A percentile compares a stretch with the other conserved stretches of the same genome.
Conservation (phyloP, 2,329 filamentous ascomycete species). For the Allantophomopsis lycopodina region DNA sequence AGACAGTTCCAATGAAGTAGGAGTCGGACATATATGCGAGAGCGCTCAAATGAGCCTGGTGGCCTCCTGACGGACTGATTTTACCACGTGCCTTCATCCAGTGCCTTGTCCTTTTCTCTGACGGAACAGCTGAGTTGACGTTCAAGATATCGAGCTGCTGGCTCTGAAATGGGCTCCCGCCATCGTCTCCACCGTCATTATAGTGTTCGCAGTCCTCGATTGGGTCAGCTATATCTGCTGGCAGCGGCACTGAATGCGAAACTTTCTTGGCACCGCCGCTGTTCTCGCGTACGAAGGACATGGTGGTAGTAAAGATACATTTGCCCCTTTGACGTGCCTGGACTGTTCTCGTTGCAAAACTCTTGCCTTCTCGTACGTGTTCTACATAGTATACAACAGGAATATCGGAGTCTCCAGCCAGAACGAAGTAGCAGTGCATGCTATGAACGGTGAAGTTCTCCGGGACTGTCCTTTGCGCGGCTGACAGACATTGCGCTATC, state of each 20-base stretch:
- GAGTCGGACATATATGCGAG: slow-evolving; percentile 88
- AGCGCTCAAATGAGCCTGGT: slow-evolving; percentile 71
- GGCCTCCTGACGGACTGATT: slow-evolving; percentile 61
- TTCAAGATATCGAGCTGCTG: slow-evolving; percentile 42
- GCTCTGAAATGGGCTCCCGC: slow-evolving; percentile 39
- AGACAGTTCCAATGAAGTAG: slow-evolving; percentile 85
- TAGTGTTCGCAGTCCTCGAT: slow-evolving; percentile 25
- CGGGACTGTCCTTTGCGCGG: slow-evolving; percentile 79
- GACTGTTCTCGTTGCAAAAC: slow-evolving; percentile 87
- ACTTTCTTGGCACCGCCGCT: slow-evolving; percentile 38
- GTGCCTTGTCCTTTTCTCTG: slow-evolving; percentile 54
- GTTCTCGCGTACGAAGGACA: slow-evolving; percentile 67
- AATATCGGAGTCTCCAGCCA: slow-evolving; percentile 72
- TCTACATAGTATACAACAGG: slow-evolving; percentile 94
- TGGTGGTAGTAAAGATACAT: slow-evolving; percentile 90
- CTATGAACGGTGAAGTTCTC: slow-evolving; percentile 73
- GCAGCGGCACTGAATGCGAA: slow-evolving; percentile 51
- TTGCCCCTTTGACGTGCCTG: slow-evolving; percentile 80
- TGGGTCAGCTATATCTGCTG: slow-evolving; percentile 25
- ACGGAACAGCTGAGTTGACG: slow-evolving; percentile 32
- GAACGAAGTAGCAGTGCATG: slow-evolving; percentile 98
- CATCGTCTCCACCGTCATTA: slow-evolving; percentile 10
- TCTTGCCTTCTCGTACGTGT: slow-evolving; percentile 77
- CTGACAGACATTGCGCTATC: slow-evolving; percentile 81
- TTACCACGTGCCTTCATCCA: slow-evolving; percentile 65